Percentiles rank a stretch among this genome's conserved stretches.
Conservation (phyloP, 352 stramenopile genomes). For the Globisporangium parvum region DNA sequence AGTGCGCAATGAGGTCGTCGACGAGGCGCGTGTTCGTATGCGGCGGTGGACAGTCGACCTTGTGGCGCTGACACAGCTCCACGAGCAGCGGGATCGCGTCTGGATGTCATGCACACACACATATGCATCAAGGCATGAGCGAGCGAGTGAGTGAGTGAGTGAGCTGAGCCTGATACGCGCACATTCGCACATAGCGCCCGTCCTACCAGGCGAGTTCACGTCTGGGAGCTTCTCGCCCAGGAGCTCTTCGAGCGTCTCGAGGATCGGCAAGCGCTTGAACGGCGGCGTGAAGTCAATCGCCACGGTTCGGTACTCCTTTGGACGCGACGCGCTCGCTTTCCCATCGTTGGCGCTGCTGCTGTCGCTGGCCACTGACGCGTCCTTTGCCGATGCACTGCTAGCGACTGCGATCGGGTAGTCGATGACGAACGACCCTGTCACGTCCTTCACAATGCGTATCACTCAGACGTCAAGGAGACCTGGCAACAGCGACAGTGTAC, state of each 20-base stretch:
- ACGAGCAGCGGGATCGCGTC: conserved; percentile 72
- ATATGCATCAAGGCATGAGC: not conserved
- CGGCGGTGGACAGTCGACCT: conserved; percentile 89
- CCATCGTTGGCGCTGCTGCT: conserved; percentile 7
- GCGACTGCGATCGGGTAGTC: conserved; percentile 88
- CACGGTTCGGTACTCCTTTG: conserved; percentile 26
- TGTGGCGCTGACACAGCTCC: conserved; percentile 81
- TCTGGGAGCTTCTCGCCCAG: conserved; percentile 68
- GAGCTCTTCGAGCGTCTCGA: conserved; percentile 92
- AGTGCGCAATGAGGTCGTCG: conserved; percentile 97
- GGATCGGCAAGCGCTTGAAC: conserved; percentile 96
- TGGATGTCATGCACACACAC: conserved; percentile 6
- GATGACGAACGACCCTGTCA: conserved; percentile 95
- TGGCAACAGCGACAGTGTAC: no score
- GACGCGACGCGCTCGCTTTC: conserved; percentile 2
- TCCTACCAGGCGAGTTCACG: conserved; percentile 53
- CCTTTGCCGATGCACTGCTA: conserved; percentile 5
- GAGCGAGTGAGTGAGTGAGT: not conserved
- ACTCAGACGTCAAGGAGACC: conserved; percentile 9
- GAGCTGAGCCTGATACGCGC: not conserved
- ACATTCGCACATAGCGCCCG: not conserved
- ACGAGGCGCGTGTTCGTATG: conserved; percentile 95
- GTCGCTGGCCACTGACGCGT: conserved; percentile 4
- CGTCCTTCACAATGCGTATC: conserved; percentile 93
- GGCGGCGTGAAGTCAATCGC: conserved; percentile 98